Percentiles rank a stretch among this genome's conserved stretches.
phyloP scores from a whole-genome alignment of 352 stramenopile species.

The Phytophthora constricta region DNA sequence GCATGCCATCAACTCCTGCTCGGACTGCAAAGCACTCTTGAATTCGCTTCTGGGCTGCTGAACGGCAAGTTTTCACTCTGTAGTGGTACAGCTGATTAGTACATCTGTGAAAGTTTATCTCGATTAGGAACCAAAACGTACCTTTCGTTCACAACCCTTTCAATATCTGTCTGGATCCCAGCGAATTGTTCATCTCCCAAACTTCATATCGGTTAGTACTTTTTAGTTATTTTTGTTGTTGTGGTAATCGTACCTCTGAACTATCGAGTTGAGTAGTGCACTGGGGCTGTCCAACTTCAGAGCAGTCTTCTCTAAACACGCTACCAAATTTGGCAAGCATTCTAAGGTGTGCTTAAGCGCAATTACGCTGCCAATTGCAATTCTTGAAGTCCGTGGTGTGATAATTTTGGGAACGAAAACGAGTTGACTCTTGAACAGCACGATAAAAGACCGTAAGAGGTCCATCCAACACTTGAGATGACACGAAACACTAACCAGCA shows the following conservation, averaged over 20 bases:
- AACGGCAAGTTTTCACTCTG: constrained; percentile 72
- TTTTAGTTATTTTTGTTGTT: too few species aligned
- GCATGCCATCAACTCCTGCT: constrained; percentile 85
- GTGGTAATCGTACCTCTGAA: constrained; percentile 61
- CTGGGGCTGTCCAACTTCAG: constrained; percentile 44
- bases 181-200: constrained; percentile 62
- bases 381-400: constrained; percentile 68
- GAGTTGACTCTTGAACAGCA: constrained; percentile 59
- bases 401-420: constrained; percentile 83
- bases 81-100: background rate
- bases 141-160: constrained; percentile 80
- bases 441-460: background rate
- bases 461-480: background rate
- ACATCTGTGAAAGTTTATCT: background rate
- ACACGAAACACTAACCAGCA: constrained; percentile 53
- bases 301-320: constrained; percentile 51
- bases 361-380: constrained; percentile 82
- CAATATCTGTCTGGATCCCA: constrained; percentile 65
- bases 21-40: constrained; percentile 86
- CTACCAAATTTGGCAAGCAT: constrained; percentile 58
- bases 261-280: constrained; percentile 68
- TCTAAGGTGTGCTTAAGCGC: constrained; percentile 87
- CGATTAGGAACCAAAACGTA: constrained; percentile 18
- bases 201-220: constrained; percentile 38
- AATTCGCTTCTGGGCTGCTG: constrained; percentile 80